Evolutionary conservation across 495 filamentous ascomycete species (phyloP), one percentile per base, ranked within the genome.

Genomic region (Chaetomium tenue): DNA sequence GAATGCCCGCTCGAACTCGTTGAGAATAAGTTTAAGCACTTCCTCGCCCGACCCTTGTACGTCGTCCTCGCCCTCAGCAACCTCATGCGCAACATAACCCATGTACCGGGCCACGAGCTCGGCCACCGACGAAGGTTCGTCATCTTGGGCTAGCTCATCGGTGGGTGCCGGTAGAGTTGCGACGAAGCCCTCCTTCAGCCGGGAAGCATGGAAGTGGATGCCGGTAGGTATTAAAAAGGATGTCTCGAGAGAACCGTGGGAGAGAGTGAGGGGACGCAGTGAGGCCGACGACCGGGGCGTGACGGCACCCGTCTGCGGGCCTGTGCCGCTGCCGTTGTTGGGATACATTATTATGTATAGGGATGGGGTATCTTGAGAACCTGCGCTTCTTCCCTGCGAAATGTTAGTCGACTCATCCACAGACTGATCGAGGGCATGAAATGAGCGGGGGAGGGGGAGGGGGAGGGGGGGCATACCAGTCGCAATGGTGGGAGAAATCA

Each of bases 91-190:
- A 46, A 96, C 84, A 77, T 91, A 90, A 60, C 91, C 92, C 70
- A 98, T 88, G 72, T 93, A 98, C 63, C 94, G 85, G 48, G 91
- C 91, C 7, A 98, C 91, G 33, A 98, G 84, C 78, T 98, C 94
- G 18, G 89, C 76, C 16, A 90, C 84, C 11, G 94, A 98, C 0
- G 94, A 98, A 6, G 94, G 94, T 81, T 98, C 94, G 68, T 98
- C 94, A 77, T 98, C 94, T 72, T 93, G 90, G 47, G 95, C 94
- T 67, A 98, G 86, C 79, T 98, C 94, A 75, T 98, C 94, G 70
- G 94, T 98, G 33, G 94, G 89, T 55, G 87, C 80, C 22, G 94
- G 94, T 68, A 98, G 84, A 51, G 90, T 91, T 15, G 89, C 82
- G 47, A 84, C 85, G 76, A 98, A 98, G 55, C 83, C 82, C 67